Conservation (phyloP, 2,329 filamentous ascomycete genomes). For the Fusarium longipes region DNA sequence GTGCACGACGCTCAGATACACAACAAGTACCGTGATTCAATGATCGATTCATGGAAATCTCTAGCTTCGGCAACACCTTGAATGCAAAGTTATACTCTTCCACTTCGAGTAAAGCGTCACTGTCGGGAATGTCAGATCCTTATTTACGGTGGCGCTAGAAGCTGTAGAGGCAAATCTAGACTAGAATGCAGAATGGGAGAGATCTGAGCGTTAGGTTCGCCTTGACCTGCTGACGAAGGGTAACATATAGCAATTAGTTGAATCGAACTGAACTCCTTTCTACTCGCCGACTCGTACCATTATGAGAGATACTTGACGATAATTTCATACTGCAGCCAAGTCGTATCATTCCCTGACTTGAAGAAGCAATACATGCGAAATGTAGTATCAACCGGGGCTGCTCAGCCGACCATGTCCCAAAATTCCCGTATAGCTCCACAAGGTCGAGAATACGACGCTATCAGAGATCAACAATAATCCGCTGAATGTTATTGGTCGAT, state of each 20-base stretch:
- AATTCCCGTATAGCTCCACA: background rate
- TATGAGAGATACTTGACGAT: background rate
- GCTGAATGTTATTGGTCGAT: background rate
- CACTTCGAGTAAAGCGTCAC: background rate
- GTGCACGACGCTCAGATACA: background rate
- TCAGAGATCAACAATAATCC: background rate
- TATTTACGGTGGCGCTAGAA: background rate
- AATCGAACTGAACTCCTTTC: background rate
- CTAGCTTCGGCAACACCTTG: no score
- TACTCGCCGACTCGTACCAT: background rate
- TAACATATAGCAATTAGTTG: background rate
- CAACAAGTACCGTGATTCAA: background rate
- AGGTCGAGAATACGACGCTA: background rate
- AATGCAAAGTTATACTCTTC: background rate
- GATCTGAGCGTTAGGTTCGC: background rate
- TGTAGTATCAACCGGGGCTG: background rate
- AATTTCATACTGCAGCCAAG: background rate
- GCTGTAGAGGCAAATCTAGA: background rate
- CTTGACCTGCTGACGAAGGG: background rate
- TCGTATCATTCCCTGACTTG: background rate
- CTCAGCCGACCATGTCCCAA: no score
- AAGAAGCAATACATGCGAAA: background rate
- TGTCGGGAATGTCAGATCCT: background rate
- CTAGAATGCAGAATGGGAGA: background rate
- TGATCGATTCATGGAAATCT: background rate